Evolutionary conservation across 352 stramenopile genomes (phyloP), one percentile per base, ranked within the genome.

Genomic region (Pythium volutum): DNA sequence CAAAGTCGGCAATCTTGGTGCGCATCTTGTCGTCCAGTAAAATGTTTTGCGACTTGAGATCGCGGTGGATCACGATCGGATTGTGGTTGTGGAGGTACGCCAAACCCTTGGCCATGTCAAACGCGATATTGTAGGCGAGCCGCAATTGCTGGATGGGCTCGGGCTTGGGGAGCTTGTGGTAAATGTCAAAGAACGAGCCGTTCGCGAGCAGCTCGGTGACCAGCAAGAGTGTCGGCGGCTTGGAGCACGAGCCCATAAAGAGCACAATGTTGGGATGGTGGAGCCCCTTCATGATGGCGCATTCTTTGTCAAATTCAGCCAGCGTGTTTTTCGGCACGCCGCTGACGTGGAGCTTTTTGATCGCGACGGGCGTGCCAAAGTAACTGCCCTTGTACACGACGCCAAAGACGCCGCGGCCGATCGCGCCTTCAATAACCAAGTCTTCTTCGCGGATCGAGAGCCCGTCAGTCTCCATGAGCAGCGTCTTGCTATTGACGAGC

Each of bases 221-320:
- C 22, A 99, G 97, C 26, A 97, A 75, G 26, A 98, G 74, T 66
- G 98, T 98, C 27, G 95, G 95, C n/a, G 96, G 89, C 62, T 97
- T 91, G n/a, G 97, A 90, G 78, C 94, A 99, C 20, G 95, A 98
- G 29, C 95, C 95, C 89, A 99, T 98, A 68, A 98, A 99, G 12
- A 99, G 76, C 59, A 98, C 97, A 55, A 99, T 98, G 73, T 99
- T 99, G 9, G 97, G 96, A 75, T 99, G 96, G 57, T 97, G 76
- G 55, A 99, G 88, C 2, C 84, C 80, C 45, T 88, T 91, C 84
- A 93, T 93, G 69, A 95, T 93, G 20, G 43, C 84, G 62, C 81
- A 92, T 55, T 92, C 82, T 43, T 95, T 92, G 45, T 95, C 80
- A 26, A 92, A 95, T 58, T 93, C 85, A 25, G 74, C 45, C 39